A percentile compares a stretch with the other conserved stretches of the same genome.
These are phyloP conservation scores for Penicillium sclerotigenum DNA, from an alignment of 2,329 filamentous ascomycete species.

Conservation along the genomic window DNA sequence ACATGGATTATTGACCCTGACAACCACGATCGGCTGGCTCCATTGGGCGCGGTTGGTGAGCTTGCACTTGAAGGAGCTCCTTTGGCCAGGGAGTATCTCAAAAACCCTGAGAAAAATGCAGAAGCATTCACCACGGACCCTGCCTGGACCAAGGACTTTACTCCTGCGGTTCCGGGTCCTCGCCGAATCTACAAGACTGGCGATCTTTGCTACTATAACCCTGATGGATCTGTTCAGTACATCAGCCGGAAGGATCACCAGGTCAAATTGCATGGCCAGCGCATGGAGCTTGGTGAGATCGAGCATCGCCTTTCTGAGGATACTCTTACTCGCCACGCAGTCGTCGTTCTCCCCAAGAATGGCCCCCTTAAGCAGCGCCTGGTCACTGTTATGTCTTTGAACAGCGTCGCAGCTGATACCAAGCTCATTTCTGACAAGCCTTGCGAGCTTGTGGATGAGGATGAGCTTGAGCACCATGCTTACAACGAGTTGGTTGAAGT, in stretches of 20 bases:
- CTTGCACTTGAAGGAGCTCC: constrained; percentile 40
- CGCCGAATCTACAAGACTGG: constrained; percentile 32
- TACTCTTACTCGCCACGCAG: constrained; percentile 36
- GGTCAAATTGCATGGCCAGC: constrained; percentile 64
- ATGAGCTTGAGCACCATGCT: constrained; percentile 21
- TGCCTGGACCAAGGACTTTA: constrained; percentile 25
- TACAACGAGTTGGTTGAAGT: constrained; percentile 31
- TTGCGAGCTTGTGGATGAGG: constrained; percentile 33
- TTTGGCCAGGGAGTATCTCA: constrained; percentile 42
- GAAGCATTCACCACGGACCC: constrained; percentile 30
- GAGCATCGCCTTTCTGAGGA: constrained; percentile 37
- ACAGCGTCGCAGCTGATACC: constrained; percentile 23
- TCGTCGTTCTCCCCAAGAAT: constrained; percentile 45
- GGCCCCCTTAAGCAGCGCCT: constrained; percentile 45
- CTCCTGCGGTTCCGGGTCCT: constrained; percentile 5
- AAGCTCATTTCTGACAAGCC: constrained; percentile 29
- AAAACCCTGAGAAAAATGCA: constrained; percentile 36
- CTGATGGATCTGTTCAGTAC: constrained; percentile 35
- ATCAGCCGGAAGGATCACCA: constrained; percentile 63
- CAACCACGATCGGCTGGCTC: constrained; percentile 32
- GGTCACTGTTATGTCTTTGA: constrained; percentile 44
- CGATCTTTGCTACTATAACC: constrained; percentile 33
- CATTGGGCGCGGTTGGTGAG: constrained; percentile 38
- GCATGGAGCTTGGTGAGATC: constrained; percentile 59
- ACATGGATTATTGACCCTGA: constrained; percentile 38